These are phyloP conservation scores for Rhododendron kiyosumense DNA, from an alignment of 148 eudicot species.

Conservation along the genomic window DNA sequence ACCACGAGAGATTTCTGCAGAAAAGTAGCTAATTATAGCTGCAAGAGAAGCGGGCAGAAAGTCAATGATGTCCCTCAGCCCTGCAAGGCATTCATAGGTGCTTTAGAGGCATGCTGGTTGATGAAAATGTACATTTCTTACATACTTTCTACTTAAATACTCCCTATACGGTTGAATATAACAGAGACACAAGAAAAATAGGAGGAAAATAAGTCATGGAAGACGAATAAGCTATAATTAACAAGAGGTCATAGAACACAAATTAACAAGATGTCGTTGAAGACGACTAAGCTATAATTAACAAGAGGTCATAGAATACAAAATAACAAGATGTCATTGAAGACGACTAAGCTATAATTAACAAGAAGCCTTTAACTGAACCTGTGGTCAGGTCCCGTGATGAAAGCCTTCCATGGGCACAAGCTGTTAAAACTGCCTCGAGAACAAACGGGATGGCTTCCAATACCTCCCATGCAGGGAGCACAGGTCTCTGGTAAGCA, in stretches of 20 bases:
- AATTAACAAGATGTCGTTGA: neutral
- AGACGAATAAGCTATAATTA: neutral
- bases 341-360: neutral
- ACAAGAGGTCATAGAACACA: neutral
- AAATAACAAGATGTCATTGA: neutral
- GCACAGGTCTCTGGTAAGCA: slow-evolving; percentile 20
- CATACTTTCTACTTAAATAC: neutral
- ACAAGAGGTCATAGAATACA: neutral
- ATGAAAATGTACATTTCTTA: neutral
- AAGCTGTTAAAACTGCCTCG: slow-evolving; percentile 27
- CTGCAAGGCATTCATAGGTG: slow-evolving; percentile 15
- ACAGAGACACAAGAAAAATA: neutral
- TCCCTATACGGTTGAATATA: neutral
- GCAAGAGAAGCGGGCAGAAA: slow-evolving; percentile 40
- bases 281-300: neutral
- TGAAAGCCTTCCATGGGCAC: slow-evolving; percentile 28
- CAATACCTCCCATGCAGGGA: slow-evolving; percentile 28
- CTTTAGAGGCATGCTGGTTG: slow-evolving; percentile 7
- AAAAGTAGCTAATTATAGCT: slow-evolving; percentile 30
- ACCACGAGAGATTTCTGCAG: slow-evolving; percentile 40
- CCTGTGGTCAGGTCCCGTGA: slow-evolving; percentile 25
- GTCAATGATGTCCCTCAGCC: slow-evolving; percentile 34
- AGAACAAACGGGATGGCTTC: slow-evolving; percentile 27
- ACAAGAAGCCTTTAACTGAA: neutral
- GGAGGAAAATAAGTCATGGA: neutral